Evolutionary conservation across 192 early-diverging fungal genomes (phyloP), one percentile per base, ranked within the genome.

Genomic region (Chytriomyces sp.): DNA sequence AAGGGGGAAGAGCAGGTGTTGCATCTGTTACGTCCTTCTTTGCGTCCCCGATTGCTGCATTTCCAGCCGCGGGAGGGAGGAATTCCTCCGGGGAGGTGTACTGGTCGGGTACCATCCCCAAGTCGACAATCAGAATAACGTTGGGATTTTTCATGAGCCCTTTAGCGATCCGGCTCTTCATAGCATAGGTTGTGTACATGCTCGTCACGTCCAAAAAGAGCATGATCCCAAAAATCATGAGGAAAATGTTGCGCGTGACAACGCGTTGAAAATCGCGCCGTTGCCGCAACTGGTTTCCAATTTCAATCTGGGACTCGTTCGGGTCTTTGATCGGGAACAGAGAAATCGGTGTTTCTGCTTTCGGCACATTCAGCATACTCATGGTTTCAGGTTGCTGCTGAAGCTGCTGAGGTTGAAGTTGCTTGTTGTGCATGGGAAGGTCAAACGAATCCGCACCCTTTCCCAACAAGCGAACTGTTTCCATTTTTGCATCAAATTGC

Each of bases 291-390:
- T 76, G 64, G 44, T 67, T 24, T 9, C 64, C 75, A 76, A 67
- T 67, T 20, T n/a, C 65, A 67, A 76, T 65, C 35, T 76, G 75
- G 23, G 75, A 65, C 49, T 65, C 64, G 26, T 65, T 76, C 45
- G 75, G 75, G 49, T 76, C 75, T 35, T 76, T 76, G 53, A 76
- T 67, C 10, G 75, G 75, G 47, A 76, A 76, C 7, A 65, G 20
- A 20, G 53, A 18, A 9, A 76, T 11, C 10, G 75, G 75, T 45
- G 62, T 73, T 63, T 73, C 72, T 20, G 72, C 20, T 45, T 73
- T 61, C 9, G 72, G 72, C 9, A 73, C 61, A 26, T 63, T 45
- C 18, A 50, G 16, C 13, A n/a, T 18, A 53, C 24, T n/a, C 47
- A 67, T 59, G 23, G 45, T 50, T n/a, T 44, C 20, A 43, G 18